A percentile compares a stretch with the other conserved stretches of the same genome.
These are phyloP conservation scores for Nematocida ausubeli DNA, from an alignment of 371 early-diverging fungal genomes.

Conservation along the genomic window DNA sequence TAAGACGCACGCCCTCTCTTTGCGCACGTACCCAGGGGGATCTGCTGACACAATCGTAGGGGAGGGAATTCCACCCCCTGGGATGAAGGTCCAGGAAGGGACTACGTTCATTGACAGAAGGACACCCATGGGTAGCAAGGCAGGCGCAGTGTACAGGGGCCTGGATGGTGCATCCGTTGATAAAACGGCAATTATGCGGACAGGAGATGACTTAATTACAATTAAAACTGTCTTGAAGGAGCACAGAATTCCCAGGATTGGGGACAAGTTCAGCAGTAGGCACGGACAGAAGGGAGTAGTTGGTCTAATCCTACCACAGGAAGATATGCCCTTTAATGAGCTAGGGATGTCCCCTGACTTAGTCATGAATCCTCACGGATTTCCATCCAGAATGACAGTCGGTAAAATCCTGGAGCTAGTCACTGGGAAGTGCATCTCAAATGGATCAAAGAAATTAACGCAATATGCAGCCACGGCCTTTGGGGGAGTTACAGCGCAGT, in stretches of 20 bases:
- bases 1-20: slow-evolving; percentile 74
- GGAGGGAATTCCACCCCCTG: slow-evolving; percentile 82
- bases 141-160: slow-evolving; percentile 69
- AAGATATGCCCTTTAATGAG: slow-evolving; percentile 98
- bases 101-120: slow-evolving; percentile 78
- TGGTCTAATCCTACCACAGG: slow-evolving; percentile 87
- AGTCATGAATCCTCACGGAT: slow-evolving; percentile 99
- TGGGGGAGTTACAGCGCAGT: slow-evolving; percentile 70
- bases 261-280: slow-evolving; percentile 97
- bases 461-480: slow-evolving; percentile 36
- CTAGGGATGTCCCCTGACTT: slow-evolving; percentile 89
- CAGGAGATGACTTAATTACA: slow-evolving; percentile 81
- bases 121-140: slow-evolving; percentile 73
- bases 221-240: slow-evolving; percentile 90
- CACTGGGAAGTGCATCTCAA: slow-evolving; percentile 79
- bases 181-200: slow-evolving; percentile 80
- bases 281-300: slow-evolving; percentile 99
- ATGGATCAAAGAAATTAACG: slow-evolving; percentile 8
- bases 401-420: slow-evolving; percentile 97
- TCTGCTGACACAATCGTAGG: slow-evolving; percentile 78
- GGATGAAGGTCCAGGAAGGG: slow-evolving; percentile 74
- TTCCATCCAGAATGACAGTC: slow-evolving; percentile 99
- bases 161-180: slow-evolving; percentile 66
- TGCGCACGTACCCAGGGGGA: slow-evolving; percentile 79
- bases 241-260: slow-evolving; percentile 91